phyloP scores from a whole-genome alignment of 129 eudicot species.

The Oenanthe sinensis region DNA sequence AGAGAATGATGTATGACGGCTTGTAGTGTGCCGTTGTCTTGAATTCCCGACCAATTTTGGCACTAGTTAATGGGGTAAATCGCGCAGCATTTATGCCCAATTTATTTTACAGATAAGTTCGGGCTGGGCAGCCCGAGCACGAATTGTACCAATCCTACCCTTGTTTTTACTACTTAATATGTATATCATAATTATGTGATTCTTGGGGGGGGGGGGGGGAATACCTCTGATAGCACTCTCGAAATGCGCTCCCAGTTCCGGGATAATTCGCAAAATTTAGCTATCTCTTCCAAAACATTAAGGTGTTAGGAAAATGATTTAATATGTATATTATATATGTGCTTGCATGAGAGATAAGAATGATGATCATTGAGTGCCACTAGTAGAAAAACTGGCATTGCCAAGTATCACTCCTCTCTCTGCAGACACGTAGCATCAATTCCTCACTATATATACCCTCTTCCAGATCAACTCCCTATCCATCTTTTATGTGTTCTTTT shows the following conservation, averaged over 20 bases:
- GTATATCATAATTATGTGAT: not conserved
- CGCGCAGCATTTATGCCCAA: not conserved
- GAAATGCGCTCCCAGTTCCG: too few species aligned
- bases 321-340: too few species aligned
- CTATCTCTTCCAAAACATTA: not conserved
- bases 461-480: not conserved
- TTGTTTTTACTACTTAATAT: too few species aligned
- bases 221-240: not conserved
- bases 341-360: not conserved
- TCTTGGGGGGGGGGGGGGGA: too few species aligned
- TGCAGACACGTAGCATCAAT: conserved; percentile 24
- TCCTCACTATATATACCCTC: not conserved
- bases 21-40: not conserved
- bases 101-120: not conserved
- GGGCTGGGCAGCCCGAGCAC: not conserved
- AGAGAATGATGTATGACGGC: not conserved
- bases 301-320: not conserved
- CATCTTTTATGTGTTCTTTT: not conserved
- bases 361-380: not conserved
- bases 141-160: not conserved
- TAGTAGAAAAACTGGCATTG: conserved; percentile 13
- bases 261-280: not conserved
- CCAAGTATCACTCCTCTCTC: conserved; percentile 16
- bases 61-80: conserved; percentile 3
- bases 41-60: not conserved